Evolutionary conservation across 106 monocot species (phyloP).

Genomic region (Phalaenopsis equestris): DNA sequence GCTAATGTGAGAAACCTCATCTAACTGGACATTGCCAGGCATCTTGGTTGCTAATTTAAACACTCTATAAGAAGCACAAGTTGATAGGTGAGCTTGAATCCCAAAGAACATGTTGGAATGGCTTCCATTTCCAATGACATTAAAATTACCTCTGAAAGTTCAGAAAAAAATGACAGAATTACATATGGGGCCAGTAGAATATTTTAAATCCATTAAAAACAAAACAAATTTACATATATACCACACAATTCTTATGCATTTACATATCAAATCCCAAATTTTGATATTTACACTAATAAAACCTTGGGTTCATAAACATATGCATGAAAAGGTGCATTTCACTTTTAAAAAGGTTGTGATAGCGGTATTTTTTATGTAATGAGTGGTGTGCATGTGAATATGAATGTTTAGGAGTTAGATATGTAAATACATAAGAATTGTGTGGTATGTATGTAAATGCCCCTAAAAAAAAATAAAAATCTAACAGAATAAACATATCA

Average conservation of each 20-base stretch:
- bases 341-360: no score
- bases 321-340: no score
- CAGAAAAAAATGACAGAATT: slow-evolving; percentile 4
- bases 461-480: neutral
- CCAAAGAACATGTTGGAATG: slow-evolving; percentile 30
- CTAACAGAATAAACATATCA: slow-evolving; percentile 4
- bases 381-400: no score
- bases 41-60: slow-evolving; percentile 41
- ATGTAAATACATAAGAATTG: no score
- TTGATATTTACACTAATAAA: no score
- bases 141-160: slow-evolving; percentile 59
- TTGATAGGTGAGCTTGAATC: slow-evolving; percentile 80
- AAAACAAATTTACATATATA: no score
- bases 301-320: no score
- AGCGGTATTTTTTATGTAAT: no score
- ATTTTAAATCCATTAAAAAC: neutral
- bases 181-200: neutral
- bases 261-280: no score
- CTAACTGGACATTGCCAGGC: slow-evolving; percentile 48
- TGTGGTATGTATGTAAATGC: no score
- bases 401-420: no score
- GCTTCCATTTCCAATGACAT: slow-evolving; percentile 31
- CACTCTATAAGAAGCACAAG: slow-evolving; percentile 52
- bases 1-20: slow-evolving; percentile 39
- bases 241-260: no score